Conservation (phyloP, 371 early-diverging fungal species). For the Chytridium lagenaria region DNA sequence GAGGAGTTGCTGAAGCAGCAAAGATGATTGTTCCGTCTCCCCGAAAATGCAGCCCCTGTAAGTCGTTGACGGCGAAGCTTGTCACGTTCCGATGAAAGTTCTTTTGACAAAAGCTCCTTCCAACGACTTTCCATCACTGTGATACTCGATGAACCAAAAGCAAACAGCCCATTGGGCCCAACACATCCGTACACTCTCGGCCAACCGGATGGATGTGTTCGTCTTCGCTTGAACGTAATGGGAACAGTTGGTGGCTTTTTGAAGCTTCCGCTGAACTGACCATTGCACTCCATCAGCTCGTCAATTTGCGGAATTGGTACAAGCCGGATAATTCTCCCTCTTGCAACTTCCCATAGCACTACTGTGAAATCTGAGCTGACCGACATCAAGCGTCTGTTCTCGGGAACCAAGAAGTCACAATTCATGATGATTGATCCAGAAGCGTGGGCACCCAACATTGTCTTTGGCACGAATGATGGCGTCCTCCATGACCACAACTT, state of each 20-base stretch:
- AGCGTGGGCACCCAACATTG: constrained; percentile 25
- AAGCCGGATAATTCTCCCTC: constrained; percentile 33
- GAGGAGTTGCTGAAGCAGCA: constrained; percentile 30
- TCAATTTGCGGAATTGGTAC: constrained; percentile 17
- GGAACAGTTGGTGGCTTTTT: background rate
- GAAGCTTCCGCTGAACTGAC: background rate
- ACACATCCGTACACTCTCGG: constrained; percentile 24
- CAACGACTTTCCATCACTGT: constrained; percentile 31
- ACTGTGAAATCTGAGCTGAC: constrained; percentile 29
- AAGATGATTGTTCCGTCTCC: constrained; percentile 24
- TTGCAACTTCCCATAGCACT: constrained; percentile 39
- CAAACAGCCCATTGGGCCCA: constrained; percentile 28
- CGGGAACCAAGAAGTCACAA: constrained; percentile 33
- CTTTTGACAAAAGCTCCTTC: constrained; percentile 24
- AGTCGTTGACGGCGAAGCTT: constrained; percentile 30
- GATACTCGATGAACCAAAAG: constrained; percentile 28
- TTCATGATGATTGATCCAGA: constrained; percentile 23
- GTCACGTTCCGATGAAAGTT: constrained; percentile 25
- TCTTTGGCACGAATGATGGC: constrained; percentile 13
- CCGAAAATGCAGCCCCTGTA: constrained; percentile 22
- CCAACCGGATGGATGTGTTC: constrained; percentile 27
- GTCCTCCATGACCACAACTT: constrained; percentile 24
- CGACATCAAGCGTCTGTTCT: constrained; percentile 32
- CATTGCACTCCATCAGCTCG: constrained; percentile 8
- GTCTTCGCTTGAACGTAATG: background rate